Percentiles rank a stretch among this genome's conserved stretches.
phyloP scores from a whole-genome alignment of 2,329 filamentous ascomycete genomes.

The Colletotrichum cordylinicola region DNA sequence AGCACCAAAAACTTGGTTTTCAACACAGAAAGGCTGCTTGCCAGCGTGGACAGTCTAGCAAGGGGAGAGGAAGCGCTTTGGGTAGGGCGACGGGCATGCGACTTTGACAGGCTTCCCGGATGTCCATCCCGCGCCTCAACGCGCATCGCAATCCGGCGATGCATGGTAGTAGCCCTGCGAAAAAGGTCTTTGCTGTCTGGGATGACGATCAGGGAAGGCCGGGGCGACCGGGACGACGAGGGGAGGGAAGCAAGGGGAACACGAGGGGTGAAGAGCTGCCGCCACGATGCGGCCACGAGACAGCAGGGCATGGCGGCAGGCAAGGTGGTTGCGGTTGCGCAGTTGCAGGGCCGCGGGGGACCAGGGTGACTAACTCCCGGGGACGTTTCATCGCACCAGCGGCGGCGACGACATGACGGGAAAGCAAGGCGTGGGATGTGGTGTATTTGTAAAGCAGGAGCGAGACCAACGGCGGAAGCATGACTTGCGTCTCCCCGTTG shows the following conservation, averaged over 20 bases:
- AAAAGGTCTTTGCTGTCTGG: not conserved
- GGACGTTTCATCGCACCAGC: not conserved
- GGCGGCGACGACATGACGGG: not conserved
- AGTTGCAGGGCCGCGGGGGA: constrained; percentile 1
- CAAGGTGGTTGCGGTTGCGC: not conserved
- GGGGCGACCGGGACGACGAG: not conserved
- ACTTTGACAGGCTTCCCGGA: constrained; percentile 11
- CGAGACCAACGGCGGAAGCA: constrained; percentile 9
- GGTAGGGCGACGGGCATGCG: not conserved
- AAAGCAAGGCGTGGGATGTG: not conserved
- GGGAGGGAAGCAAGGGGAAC: not conserved
- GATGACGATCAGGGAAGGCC: not conserved
- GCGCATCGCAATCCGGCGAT: not conserved
- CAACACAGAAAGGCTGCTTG: not conserved
- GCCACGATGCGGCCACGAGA: constrained; percentile 10
- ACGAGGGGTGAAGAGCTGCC: constrained; percentile 18
- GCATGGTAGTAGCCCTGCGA: not conserved
- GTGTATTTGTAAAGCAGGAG: constrained; percentile 12
- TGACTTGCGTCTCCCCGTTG: constrained; percentile 11
- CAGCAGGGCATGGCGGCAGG: constrained; percentile 6
- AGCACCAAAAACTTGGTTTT: not conserved
- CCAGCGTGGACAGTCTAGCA: not conserved
- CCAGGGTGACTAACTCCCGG: constrained; percentile 4
- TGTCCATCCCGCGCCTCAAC: not conserved
- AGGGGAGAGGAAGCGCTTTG: not conserved